phyloP scores from a whole-genome alignment of 1,139 yeast species.

The Suhomyces chickasaworum region DNA sequence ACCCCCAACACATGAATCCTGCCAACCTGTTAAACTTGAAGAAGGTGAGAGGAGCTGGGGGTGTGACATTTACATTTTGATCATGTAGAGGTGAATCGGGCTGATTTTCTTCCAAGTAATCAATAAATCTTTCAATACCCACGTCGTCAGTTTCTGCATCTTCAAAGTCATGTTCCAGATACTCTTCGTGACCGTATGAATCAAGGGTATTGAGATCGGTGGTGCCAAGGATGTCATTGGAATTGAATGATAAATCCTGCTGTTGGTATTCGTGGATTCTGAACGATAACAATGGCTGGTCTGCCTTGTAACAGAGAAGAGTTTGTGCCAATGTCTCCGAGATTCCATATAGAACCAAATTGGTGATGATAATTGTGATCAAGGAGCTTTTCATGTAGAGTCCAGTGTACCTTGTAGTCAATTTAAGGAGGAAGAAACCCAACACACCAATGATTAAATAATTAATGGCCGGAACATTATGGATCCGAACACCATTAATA shows the following conservation, averaged over 20 bases:
- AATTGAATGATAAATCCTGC: conserved; percentile 16
- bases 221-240: conserved; percentile 16
- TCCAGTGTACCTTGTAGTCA: conserved; percentile 61
- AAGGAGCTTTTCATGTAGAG: conserved; percentile 68
- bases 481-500: conserved; percentile 38
- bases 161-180: conserved; percentile 19
- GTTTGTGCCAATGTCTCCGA: conserved; percentile 91
- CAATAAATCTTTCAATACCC: conserved; percentile 37
- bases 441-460: conserved; percentile 52
- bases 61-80: conserved; percentile 11
- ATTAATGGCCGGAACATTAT: conserved; percentile 55
- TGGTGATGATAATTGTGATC: conserved; percentile 80
- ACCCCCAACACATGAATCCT: conserved; percentile 88
- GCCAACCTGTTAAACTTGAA: conserved; percentile 73
- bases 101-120: conserved; percentile 37
- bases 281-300: conserved; percentile 27
- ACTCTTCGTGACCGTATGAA: conserved; percentile 10
- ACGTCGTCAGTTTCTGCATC: conserved; percentile 27
- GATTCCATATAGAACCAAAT: conserved; percentile 77
- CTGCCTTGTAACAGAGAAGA: conserved; percentile 40
- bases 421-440: conserved; percentile 49
- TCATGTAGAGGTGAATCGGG: conserved; percentile 15
- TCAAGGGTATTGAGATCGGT: conserved; percentile 23
- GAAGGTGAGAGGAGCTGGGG: conserved; percentile 31
- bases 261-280: conserved; percentile 20